Evolutionary conservation across 306 rosid genomes (phyloP).

Genomic region (Senna tora): DNA sequence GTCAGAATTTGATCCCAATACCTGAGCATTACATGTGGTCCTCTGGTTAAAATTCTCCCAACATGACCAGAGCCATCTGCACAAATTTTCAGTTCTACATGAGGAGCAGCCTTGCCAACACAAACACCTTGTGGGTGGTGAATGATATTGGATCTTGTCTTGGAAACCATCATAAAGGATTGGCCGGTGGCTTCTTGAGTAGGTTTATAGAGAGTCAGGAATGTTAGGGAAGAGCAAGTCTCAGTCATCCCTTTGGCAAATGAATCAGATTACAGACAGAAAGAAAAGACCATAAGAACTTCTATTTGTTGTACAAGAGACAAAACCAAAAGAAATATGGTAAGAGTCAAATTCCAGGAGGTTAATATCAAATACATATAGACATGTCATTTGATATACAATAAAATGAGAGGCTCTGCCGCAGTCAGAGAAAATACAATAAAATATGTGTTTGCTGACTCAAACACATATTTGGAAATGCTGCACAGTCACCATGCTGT

Average conservation of each 20-base stretch:
- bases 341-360: not conserved
- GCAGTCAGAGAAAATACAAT: no score
- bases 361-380: not conserved
- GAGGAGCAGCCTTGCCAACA: constrained; percentile 96
- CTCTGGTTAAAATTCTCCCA: constrained; percentile 91
- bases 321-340: constrained; percentile 15
- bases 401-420: no score
- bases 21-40: constrained; percentile 84
- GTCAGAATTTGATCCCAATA: constrained; percentile 68
- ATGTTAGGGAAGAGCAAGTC: constrained; percentile 85
- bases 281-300: constrained; percentile 29
- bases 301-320: not conserved
- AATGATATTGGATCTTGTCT: constrained; percentile 35
- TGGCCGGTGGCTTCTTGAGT: constrained; percentile 35
- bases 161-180: constrained; percentile 29
- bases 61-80: constrained; percentile 45
- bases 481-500: no score
- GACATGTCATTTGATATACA: constrained; percentile 1
- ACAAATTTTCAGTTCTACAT: constrained; percentile 71
- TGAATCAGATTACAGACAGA: constrained; percentile 34
- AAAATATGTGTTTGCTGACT: no score
- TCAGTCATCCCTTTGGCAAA: constrained; percentile 79
- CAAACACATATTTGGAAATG: no score
- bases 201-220: constrained; percentile 64
- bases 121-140: constrained; percentile 70